Evolutionary conservation across 192 early-diverging fungal genomes (phyloP), one percentile per base, ranked within the genome.

Genomic region (Coemansia sp.): DNA sequence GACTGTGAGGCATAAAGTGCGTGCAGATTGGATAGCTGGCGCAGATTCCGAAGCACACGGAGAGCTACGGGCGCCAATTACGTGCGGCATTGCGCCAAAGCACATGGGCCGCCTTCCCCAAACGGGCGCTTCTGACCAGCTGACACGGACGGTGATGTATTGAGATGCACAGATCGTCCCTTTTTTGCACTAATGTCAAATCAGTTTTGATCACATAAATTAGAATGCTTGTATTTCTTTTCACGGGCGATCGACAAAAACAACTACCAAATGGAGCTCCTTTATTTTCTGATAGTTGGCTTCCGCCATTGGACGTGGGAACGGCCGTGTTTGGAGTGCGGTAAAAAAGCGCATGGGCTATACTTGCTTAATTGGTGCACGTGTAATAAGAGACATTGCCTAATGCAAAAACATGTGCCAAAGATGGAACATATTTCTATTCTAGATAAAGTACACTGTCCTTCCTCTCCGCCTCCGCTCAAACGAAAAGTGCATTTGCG

Each of bases 131-230:
- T 43, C 41, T n/a, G 41, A 24, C 5, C 53, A 55, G 15, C 0
- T 55, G 53, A 55, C 53, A 24, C 2, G 1, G 12, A 32, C 8
- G 11, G 4, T 55, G 53, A 55, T 6, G 27, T 17, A 55, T 12
- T 29, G 12, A 15, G 53, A 55, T 55, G 53, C 53, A 55, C 53
- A 25, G 53, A 55, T 55, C 53, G 53, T n/a, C 53, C 29, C 29
- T 55, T 2, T 54, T 54, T 54, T 23, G 9, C 27, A 54, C 52
- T 52, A 52, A 52, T 24, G 1, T 0, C 17, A 11, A 54, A 54
- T 55, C 24, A 12, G 27, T 17, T 25, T 55, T 55, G 53, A 29
- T 17, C 17, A 25, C 29, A 29, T 52, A 24, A 10, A 43, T 21
- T 43, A 9, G 41, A 43, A 0, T 4, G 14, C 41, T 32, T 32